These are phyloP conservation scores for Murraya koenigii DNA, from an alignment of 345 rosid species.

Conservation along the genomic window DNA sequence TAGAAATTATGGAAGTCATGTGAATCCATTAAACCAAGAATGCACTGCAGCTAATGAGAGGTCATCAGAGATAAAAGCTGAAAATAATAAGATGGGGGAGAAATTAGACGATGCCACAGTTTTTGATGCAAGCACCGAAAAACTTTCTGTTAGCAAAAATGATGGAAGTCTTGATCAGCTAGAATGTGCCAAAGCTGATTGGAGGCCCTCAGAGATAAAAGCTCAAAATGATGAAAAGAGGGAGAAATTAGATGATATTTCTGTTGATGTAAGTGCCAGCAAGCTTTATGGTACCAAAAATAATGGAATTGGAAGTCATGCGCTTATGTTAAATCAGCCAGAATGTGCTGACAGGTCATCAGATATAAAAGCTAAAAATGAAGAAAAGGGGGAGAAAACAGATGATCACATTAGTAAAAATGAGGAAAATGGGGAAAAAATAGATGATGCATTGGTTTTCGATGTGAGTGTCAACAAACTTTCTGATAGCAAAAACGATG, in stretches of 20 bases:
- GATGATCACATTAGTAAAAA: constrained; percentile 8
- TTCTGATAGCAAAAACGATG: constrained; percentile 3
- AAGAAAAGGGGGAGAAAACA: constrained; percentile 17
- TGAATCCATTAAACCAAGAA: background rate
- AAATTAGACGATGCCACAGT: constrained; percentile 1
- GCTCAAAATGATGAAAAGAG: constrained; percentile 18
- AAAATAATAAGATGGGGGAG: constrained; percentile 15
- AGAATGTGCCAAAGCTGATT: background rate
- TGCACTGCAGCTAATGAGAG: background rate
- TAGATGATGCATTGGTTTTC: background rate
- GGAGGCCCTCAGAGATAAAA: constrained; percentile 9
- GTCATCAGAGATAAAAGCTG: constrained; percentile 12
- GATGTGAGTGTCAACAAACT: constrained; percentile 14
- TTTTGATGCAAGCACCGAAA: constrained; percentile 7
- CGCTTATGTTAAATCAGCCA: constrained; percentile 6
- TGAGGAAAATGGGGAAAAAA: constrained; percentile 14
- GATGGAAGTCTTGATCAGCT: constrained; percentile 4
- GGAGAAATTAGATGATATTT: constrained; percentile 11
- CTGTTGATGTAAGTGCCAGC: constrained; percentile 11
- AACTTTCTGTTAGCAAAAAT: background rate
- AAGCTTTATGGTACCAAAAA: background rate
- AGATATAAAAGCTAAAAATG: constrained; percentile 20
- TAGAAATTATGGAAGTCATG: background rate
- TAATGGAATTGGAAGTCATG: constrained; percentile 1
- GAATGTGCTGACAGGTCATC: constrained; percentile 11